These are phyloP conservation scores for Dendrocalamus latiflorus DNA, from an alignment of 202 grass and related monocot genomes.

Conservation along the genomic window DNA sequence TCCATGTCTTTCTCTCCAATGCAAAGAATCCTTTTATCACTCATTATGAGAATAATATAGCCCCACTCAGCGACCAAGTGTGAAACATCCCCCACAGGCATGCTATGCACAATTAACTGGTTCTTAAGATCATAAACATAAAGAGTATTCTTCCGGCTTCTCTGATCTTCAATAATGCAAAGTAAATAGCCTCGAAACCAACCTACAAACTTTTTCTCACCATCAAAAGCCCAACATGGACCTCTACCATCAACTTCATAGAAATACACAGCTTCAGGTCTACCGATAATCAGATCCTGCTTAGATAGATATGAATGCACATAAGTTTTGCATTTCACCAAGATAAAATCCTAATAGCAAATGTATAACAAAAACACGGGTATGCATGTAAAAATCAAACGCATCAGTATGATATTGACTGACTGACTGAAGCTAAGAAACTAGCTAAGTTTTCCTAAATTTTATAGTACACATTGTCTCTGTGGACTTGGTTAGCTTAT, in stretches of 20 bases:
- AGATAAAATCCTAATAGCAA: background rate
- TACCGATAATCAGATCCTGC: conserved; percentile 85
- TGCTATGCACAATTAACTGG: conserved; percentile 80
- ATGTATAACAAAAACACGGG: background rate
- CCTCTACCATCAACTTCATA: no score
- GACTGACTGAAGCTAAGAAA: background rate
- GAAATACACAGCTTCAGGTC: no score
- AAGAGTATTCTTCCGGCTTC: conserved; percentile 62
- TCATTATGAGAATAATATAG: conserved; percentile 86
- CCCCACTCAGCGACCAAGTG: conserved; percentile 88
- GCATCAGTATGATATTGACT: background rate
- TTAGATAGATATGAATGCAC: conserved; percentile 2
- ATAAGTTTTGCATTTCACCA: background rate
- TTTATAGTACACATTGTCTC: background rate
- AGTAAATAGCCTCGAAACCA: no score
- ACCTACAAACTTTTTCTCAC: no score
- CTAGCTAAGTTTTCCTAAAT: conserved; percentile 6
- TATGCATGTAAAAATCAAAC: conserved; percentile 2
- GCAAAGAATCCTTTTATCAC: conserved; percentile 80
- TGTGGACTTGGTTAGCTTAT: background rate
- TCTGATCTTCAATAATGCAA: conserved; percentile 76
- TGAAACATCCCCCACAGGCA: no score
- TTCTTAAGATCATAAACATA: conserved; percentile 95
- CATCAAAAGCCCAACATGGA: no score
- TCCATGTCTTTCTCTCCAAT: conserved; percentile 99